Conservation (phyloP, 495 filamentous ascomycete genomes). For the Staphylotrichum longicolle region DNA sequence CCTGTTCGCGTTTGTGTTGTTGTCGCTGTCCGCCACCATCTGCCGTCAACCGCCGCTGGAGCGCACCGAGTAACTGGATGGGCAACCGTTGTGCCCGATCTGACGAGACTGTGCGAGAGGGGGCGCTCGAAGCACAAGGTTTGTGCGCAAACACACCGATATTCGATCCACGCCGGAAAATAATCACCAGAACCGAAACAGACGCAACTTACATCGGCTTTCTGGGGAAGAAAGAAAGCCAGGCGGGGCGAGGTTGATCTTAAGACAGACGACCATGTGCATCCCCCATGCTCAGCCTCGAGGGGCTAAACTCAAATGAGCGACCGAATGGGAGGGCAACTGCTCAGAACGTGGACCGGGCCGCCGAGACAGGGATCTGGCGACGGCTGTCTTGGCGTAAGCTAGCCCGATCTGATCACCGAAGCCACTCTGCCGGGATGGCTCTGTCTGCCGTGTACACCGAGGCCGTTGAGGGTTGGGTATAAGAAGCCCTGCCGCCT, state of each 20-base stretch:
- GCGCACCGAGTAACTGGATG: not conserved
- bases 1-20: not conserved
- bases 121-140: not conserved
- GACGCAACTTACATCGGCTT: not conserved
- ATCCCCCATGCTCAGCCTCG: constrained; percentile 22
- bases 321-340: constrained; percentile 30
- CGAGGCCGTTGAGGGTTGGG: constrained; percentile 1
- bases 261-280: constrained; percentile 4
- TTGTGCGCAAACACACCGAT: not conserved
- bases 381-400: constrained; percentile 1
- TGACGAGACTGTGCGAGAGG: constrained; percentile 2
- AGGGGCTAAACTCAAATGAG: constrained; percentile 34
- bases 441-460: constrained; percentile 13
- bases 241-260: constrained; percentile 15
- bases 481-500: not conserved
- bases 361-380: constrained; percentile 2
- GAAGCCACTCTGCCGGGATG: constrained; percentile 10
- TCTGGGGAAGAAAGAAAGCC: no score
- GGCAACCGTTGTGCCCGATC: not conserved
- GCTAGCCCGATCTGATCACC: constrained; percentile 19
- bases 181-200: constrained; percentile 8
- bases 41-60: constrained; percentile 8
- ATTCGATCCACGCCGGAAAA: not conserved
- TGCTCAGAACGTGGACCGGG: constrained; percentile 6
- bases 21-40: constrained; percentile 8